Percentiles rank a stretch among this genome's conserved stretches.
phyloP scores from a whole-genome alignment of 2,329 filamentous ascomycete species.

The Pseudogymnoascus sp. region DNA sequence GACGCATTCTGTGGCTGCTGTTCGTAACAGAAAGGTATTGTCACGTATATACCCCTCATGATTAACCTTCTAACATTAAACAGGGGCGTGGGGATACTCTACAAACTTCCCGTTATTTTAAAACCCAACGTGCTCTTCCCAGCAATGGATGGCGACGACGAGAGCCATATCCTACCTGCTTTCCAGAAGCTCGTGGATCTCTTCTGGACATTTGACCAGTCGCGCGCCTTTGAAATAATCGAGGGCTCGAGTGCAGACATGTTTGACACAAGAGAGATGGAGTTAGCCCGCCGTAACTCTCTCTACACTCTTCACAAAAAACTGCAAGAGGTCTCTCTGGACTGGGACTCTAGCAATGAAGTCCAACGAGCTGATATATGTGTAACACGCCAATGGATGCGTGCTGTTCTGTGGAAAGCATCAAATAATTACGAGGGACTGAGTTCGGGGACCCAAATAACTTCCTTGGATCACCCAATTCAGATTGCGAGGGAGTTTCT shows the following conservation, averaged over 20 bases:
- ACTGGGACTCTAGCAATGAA: constrained; percentile 37
- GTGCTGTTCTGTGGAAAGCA: constrained; percentile 53
- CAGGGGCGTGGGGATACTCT: constrained; percentile 41
- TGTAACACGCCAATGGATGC: constrained; percentile 59
- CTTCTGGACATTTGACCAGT: constrained; percentile 43
- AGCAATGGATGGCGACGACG: constrained; percentile 31
- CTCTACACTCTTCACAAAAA: constrained; percentile 35
- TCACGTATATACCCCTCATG: background rate
- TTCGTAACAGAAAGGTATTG: constrained; percentile 37
- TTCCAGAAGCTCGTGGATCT: constrained; percentile 42
- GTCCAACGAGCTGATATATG: constrained; percentile 60
- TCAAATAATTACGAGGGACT: constrained; percentile 8
- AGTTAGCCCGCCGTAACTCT: constrained; percentile 18
- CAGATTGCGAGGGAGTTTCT: constrained; percentile 40
- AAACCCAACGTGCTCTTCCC: constrained; percentile 33
- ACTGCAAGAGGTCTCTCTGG: constrained; percentile 33
- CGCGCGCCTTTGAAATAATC: constrained; percentile 40
- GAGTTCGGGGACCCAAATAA: constrained; percentile 8
- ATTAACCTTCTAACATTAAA: constrained; percentile 18
- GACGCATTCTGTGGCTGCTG: constrained; percentile 39
- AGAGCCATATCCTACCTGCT: constrained; percentile 37
- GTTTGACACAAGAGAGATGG: background rate
- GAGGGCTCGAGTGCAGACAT: constrained; percentile 11
- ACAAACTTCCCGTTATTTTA: constrained; percentile 40
- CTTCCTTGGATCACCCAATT: constrained; percentile 30